Percentiles rank a stretch among this genome's conserved stretches.
Conservation (phyloP, 345 rosid genomes). For the Cardamine chenopodiifolia region DNA sequence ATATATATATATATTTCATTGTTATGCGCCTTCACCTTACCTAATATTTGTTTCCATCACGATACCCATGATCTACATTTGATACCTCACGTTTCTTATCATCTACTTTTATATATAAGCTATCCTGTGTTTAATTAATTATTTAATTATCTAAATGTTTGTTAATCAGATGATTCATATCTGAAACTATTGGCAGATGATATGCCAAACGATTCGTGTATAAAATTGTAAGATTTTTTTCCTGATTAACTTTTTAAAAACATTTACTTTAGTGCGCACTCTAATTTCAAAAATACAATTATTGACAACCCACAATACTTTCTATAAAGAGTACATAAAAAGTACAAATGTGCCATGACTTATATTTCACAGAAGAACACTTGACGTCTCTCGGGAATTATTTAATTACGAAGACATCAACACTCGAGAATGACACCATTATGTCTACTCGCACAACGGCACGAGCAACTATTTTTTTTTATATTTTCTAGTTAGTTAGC, state of each 20-base stretch:
- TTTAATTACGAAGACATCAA: slow-evolving; percentile 21
- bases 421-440: slow-evolving; percentile 41
- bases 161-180: background rate
- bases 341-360: slow-evolving; percentile 35
- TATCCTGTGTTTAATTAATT: slow-evolving; percentile 22
- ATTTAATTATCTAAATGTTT: background rate
- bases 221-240: background rate
- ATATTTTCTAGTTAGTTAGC: background rate
- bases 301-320: slow-evolving; percentile 9
- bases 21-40: slow-evolving; percentile 20
- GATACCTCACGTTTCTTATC: slow-evolving; percentile 43
- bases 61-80: slow-evolving; percentile 26
- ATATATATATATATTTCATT: background rate
- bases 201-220: slow-evolving; percentile 28
- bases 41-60: slow-evolving; percentile 30
- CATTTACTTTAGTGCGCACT: slow-evolving; percentile 26
- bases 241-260: background rate
- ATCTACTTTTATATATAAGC: slow-evolving; percentile 37
- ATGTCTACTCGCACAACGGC: slow-evolving; percentile 32
- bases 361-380: slow-evolving; percentile 17
- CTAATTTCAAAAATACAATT: slow-evolving; percentile 29
- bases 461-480: slow-evolving; percentile 37
- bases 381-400: slow-evolving; percentile 18
- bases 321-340: slow-evolving; percentile 37
- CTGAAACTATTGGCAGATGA: slow-evolving; percentile 23